Conservation (phyloP, 2,329 filamentous ascomycete genomes). For the Cercospora sp. region DNA sequence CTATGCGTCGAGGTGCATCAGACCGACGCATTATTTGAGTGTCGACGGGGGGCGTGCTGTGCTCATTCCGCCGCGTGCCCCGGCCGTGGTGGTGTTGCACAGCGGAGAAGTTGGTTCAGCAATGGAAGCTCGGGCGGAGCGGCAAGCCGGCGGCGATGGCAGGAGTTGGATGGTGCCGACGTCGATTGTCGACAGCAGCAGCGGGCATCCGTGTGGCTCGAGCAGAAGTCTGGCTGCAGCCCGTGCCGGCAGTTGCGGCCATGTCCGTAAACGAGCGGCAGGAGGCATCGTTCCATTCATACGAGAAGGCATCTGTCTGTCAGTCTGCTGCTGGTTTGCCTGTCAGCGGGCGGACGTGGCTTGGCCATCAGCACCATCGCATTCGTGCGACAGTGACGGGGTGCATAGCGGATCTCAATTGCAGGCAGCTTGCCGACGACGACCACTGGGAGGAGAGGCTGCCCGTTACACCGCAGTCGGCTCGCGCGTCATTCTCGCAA, state of each 20-base stretch:
- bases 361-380: slow-evolving; percentile 15
- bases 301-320: not conserved
- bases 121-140: not conserved
- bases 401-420: slow-evolving; percentile 11
- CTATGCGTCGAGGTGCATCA: slow-evolving; percentile 10
- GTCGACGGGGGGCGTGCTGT: slow-evolving; percentile 16
- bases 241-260: not conserved
- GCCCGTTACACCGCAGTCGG: slow-evolving; percentile 12
- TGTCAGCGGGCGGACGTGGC: slow-evolving; percentile 19
- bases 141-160: slow-evolving; percentile 2
- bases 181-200: not conserved
- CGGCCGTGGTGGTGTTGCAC: slow-evolving; percentile 18
- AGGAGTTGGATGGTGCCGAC: not conserved
- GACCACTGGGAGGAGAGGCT: slow-evolving; percentile 10
- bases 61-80: slow-evolving; percentile 13
- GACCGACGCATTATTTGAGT: not conserved
- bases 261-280: slow-evolving; percentile 26
- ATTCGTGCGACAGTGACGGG: slow-evolving; percentile 29
- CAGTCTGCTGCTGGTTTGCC: not conserved
- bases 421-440: slow-evolving; percentile 4
- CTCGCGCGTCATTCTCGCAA: slow-evolving; percentile 11
- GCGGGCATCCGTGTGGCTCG: not conserved
- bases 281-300: not conserved
- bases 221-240: not conserved
- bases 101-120: not conserved